Conservation (phyloP, 768 basidiomycete species). For the Infundibulicybe gibba region DNA sequence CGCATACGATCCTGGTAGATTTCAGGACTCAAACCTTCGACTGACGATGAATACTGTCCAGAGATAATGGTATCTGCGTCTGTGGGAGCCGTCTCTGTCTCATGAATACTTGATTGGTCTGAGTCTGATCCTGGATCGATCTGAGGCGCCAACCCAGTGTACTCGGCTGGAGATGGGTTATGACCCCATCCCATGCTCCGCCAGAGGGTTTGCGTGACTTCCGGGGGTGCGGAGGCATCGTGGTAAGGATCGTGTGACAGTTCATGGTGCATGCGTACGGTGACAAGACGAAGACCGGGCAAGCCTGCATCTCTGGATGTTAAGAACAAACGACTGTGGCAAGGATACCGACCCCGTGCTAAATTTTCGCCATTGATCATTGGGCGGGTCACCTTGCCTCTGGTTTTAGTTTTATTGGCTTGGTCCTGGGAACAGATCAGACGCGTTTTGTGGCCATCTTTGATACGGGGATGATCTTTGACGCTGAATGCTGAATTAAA, state of each 20-base stretch:
- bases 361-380: slow-evolving; percentile 31
- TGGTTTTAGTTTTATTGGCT: slow-evolving; percentile 36
- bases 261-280: slow-evolving; percentile 42
- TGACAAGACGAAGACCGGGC: slow-evolving; percentile 23
- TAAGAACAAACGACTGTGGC: slow-evolving; percentile 41
- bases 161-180: slow-evolving; percentile 2
- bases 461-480: slow-evolving; percentile 45
- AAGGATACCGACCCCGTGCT: slow-evolving; percentile 39
- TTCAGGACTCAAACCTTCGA: slow-evolving; percentile 12
- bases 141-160: slow-evolving; percentile 2
- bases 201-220: slow-evolving; percentile 30
- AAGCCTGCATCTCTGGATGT: slow-evolving; percentile 33
- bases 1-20: slow-evolving; percentile 33
- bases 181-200: slow-evolving; percentile 23
- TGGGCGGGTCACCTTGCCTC: slow-evolving; percentile 28
- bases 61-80: background rate
- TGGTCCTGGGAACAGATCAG: slow-evolving; percentile 51
- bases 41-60: background rate
- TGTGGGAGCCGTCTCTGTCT: background rate
- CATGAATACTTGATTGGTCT: slow-evolving; percentile 2
- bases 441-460: slow-evolving; percentile 45
- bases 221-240: slow-evolving; percentile 32
- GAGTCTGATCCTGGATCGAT: slow-evolving; percentile 4
- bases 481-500: slow-evolving; percentile 24
- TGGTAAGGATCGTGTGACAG: slow-evolving; percentile 39